phyloP scores from a whole-genome alignment of 1,284 basidiomycete species.

The Pseudozyma thailandica region DNA sequence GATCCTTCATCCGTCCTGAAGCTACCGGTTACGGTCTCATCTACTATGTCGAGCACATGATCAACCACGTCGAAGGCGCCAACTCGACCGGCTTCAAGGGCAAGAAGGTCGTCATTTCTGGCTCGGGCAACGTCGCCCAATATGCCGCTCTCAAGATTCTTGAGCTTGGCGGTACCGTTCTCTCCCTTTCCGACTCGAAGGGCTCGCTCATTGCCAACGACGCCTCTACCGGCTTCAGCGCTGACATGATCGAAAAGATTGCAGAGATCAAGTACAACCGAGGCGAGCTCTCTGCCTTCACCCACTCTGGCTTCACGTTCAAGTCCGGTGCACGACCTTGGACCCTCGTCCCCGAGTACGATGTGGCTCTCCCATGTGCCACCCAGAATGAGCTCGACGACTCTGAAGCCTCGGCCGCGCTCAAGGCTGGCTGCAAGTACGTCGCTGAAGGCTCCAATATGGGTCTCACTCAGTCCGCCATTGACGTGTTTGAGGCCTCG shows the following conservation, averaged over 20 bases:
- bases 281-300: slow-evolving; percentile 69
- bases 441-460: slow-evolving; percentile 81
- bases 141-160: slow-evolving; percentile 83
- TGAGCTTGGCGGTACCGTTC: slow-evolving; percentile 79
- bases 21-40: slow-evolving; percentile 77
- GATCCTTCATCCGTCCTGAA: slow-evolving; percentile 54
- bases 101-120: slow-evolving; percentile 78
- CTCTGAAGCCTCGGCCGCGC: slow-evolving; percentile 78
- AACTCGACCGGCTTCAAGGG: slow-evolving; percentile 69
- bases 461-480: slow-evolving; percentile 73
- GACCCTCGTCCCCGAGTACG: slow-evolving; percentile 75
- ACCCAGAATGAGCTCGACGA: slow-evolving; percentile 82
- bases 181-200: slow-evolving; percentile 83
- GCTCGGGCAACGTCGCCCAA: slow-evolving; percentile 77
- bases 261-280: slow-evolving; percentile 76
- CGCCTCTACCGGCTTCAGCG: slow-evolving; percentile 69
- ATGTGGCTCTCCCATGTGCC: slow-evolving; percentile 80
- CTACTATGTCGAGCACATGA: slow-evolving; percentile 80
- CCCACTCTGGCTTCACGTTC: slow-evolving; percentile 46
- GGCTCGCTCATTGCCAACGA: slow-evolving; percentile 75
- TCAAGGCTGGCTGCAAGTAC: slow-evolving; percentile 78
- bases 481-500: slow-evolving; percentile 78
- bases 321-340: slow-evolving; percentile 75
- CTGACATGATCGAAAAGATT: slow-evolving; percentile 68
- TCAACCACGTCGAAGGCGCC: slow-evolving; percentile 69